Percentiles rank a stretch among this genome's conserved stretches.
phyloP scores from a whole-genome alignment of 371 early-diverging fungal genomes.

The Umbelopsis sp. region DNA sequence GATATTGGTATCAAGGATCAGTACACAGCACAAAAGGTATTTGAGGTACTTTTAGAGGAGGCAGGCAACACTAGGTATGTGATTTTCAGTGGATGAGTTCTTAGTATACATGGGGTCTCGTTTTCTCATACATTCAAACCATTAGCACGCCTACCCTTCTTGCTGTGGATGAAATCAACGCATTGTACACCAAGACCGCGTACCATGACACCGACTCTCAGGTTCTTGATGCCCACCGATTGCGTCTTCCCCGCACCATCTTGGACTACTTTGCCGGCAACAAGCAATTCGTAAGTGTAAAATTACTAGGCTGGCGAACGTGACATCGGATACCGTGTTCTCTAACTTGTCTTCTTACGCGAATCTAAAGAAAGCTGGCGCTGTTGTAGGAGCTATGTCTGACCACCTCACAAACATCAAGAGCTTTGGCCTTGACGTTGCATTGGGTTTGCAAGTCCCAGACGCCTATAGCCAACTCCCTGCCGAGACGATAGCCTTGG shows the following conservation, averaged over 20 bases:
- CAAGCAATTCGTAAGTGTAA: constrained; percentile 24
- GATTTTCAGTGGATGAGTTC: background rate
- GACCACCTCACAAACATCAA: constrained; percentile 28
- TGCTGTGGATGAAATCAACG: constrained; percentile 44
- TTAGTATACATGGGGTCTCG: background rate
- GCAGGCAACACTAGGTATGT: constrained; percentile 32
- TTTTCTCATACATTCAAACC: background rate
- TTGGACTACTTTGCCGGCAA: constrained; percentile 43
- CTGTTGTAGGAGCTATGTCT: constrained; percentile 34
- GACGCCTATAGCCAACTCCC: constrained; percentile 37
- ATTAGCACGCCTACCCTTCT: constrained; percentile 30
- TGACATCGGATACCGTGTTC: background rate
- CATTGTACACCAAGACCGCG: constrained; percentile 37
- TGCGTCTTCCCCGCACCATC: constrained; percentile 33
- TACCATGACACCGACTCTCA: constrained; percentile 34
- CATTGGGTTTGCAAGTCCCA: constrained; percentile 32
- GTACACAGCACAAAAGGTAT: constrained; percentile 37
- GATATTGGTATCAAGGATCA: constrained; percentile 36
- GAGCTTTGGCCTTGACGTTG: constrained; percentile 37
- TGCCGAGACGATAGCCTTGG: constrained; percentile 29
- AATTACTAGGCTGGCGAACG: too few species aligned
- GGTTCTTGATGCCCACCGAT: constrained; percentile 35
- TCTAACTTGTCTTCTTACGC: background rate
- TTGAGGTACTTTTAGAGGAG: constrained; percentile 42
- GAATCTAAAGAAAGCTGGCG: constrained; percentile 23